phyloP scores from a whole-genome alignment of 2,329 filamentous ascomycete species.

The Pseudogymnoascus sp. region DNA sequence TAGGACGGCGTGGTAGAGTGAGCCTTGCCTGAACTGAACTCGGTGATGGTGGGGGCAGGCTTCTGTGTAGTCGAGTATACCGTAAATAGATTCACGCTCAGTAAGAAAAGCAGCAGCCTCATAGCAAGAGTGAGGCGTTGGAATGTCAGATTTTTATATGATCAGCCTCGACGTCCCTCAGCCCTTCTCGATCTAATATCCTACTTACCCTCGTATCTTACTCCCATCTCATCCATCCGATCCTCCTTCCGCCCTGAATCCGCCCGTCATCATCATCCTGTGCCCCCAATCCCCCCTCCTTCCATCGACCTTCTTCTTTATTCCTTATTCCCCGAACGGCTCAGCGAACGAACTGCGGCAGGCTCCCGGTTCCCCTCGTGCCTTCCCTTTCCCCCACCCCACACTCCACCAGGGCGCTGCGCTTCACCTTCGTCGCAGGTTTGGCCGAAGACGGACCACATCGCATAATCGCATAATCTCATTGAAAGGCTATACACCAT shows the following conservation, averaged over 20 bases:
- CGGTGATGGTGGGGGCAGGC: neutral
- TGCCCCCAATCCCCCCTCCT: neutral
- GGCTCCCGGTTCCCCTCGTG: neutral
- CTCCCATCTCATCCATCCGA: neutral
- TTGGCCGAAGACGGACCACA: neutral
- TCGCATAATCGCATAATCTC: neutral
- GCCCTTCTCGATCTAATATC: neutral
- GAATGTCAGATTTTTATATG: neutral
- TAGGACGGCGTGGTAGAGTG: neutral
- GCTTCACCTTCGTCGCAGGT: constrained; percentile 1
- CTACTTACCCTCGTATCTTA: neutral
- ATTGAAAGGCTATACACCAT: neutral
- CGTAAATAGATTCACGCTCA: neutral
- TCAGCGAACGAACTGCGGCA: constrained; percentile 3
- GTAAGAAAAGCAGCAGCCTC: neutral
- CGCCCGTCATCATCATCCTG: neutral
- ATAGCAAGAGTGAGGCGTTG: neutral
- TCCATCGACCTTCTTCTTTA: neutral
- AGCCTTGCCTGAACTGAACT: constrained; percentile 2
- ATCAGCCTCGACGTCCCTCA: neutral
- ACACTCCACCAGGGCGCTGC: neutral
- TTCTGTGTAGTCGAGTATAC: neutral
- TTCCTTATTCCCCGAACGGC: constrained; percentile 2
- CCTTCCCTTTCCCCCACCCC: neutral
- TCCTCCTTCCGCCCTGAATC: neutral